Conservation (phyloP, 2,329 filamentous ascomycete genomes). For the Trichophyton simii region DNA sequence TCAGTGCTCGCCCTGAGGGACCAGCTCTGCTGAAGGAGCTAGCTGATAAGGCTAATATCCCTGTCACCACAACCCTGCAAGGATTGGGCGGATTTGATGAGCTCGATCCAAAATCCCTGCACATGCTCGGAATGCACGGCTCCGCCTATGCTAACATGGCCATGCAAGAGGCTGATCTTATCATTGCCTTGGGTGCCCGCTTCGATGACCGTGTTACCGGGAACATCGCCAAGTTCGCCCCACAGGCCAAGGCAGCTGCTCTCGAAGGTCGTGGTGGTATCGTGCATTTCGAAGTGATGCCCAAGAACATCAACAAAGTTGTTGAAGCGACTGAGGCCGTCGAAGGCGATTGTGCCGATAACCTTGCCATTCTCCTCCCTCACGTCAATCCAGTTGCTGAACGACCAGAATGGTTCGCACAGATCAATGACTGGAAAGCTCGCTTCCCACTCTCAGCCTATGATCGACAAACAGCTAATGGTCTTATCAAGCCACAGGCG, state of each 20-base stretch:
- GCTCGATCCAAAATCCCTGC: slow-evolving; percentile 80
- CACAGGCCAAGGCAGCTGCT: slow-evolving; percentile 72
- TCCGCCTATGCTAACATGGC: slow-evolving; percentile 95
- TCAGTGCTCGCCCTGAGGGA: slow-evolving; percentile 68
- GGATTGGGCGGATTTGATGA: slow-evolving; percentile 89
- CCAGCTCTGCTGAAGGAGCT: slow-evolving; percentile 69
- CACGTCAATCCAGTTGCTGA: slow-evolving; percentile 52
- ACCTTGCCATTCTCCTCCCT: slow-evolving; percentile 63
- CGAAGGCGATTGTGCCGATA: slow-evolving; percentile 78
- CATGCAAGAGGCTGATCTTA: slow-evolving; percentile 91
- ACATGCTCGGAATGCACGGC: slow-evolving; percentile 99
- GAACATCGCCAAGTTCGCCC: slow-evolving; percentile 74
- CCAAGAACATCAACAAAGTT: slow-evolving; percentile 99
- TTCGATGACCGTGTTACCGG: slow-evolving; percentile 94
- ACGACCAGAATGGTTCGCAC: slow-evolving; percentile 72
- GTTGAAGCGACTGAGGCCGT: slow-evolving; percentile 92
- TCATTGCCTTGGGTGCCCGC: slow-evolving; percentile 83
- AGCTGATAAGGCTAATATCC: slow-evolving; percentile 80
- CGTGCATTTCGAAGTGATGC: slow-evolving; percentile 95
- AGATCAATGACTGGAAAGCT: slow-evolving; percentile 83
- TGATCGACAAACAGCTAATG: slow-evolving; percentile 61
- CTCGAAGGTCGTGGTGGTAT: slow-evolving; percentile 81
- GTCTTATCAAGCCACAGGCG: slow-evolving; percentile 86
- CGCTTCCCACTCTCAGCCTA: slow-evolving; percentile 77
- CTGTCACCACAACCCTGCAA: slow-evolving; percentile 90